Evolutionary conservation across 2,329 filamentous ascomycete species (phyloP), one percentile per base, ranked within the genome.

Genomic region (Zymoseptoria tritici): DNA sequence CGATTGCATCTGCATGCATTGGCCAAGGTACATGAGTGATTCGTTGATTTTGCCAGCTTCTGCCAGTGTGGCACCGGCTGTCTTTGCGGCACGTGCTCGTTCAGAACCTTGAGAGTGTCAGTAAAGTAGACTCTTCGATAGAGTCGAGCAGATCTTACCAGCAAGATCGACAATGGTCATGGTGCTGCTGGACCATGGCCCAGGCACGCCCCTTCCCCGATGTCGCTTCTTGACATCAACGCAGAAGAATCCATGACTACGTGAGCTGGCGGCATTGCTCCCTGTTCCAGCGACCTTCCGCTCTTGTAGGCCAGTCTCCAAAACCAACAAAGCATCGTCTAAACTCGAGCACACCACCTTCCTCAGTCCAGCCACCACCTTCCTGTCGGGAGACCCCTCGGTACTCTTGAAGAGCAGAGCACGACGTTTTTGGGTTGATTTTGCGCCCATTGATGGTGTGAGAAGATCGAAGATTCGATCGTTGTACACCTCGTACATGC

Each of bases 401-500:
- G 94, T 97, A 22, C 86, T 85, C 74, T 97, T 99, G 82, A 97
- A 99, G 0, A 96, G 79, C 2, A 99, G 77, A 0, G 90, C 86
- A 26, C 92, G 85, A n/a, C 94, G 85, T 62, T 79, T 79, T n/a
- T 79, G 74, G 26, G 75, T 77, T 26, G 75, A 74, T 54, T 73
- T 71, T 0, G 80, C 80, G 62, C 82, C 82, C 21, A 80, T 75
- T 2, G 83, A 81, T 0, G 81, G 79, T 0, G 88, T 89, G 1
- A 99, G 80, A 0, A 99, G 84, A 70, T 99, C 94, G 73, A 95
- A 97, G 66, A 99, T 97, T 42, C 92, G 87, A 76, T 99, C 93
- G 71, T 99, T 99, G 78, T 99, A 97, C 1, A 99, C 93, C 74
- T 99, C 94, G 75, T 97, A 97, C 92, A 99, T 99, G 57, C 91